phyloP scores from a whole-genome alignment of 345 rosid species.

The Melaleuca alternifolia region DNA sequence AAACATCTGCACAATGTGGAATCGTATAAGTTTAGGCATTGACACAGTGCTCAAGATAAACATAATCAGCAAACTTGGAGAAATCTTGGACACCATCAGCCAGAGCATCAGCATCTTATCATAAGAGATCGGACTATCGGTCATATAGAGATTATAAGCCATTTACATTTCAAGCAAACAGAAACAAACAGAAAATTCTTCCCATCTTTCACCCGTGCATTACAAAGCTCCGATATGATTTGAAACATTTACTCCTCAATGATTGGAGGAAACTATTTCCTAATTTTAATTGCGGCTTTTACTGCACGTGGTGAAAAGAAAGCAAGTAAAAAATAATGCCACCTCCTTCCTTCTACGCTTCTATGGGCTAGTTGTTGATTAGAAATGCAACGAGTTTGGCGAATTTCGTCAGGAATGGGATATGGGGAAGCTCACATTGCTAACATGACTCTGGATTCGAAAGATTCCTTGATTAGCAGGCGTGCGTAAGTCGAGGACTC shows the following conservation, averaged over 20 bases:
- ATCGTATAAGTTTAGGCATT: neutral
- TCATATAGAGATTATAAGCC: neutral
- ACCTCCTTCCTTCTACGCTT: neutral
- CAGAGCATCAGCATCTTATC: neutral
- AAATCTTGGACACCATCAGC: no score
- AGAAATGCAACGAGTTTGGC: neutral
- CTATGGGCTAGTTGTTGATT: neutral
- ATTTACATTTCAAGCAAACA: neutral
- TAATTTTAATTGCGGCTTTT: neutral
- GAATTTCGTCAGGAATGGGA: neutral
- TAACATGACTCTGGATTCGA: slow-evolving; percentile 47
- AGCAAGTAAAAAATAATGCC: neutral
- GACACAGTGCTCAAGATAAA: neutral
- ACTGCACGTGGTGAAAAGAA: neutral
- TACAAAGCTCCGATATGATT: neutral
- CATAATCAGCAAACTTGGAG: neutral
- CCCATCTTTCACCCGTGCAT: neutral
- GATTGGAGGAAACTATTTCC: neutral
- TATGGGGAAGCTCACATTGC: slow-evolving; percentile 19
- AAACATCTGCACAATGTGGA: slow-evolving; percentile 39
- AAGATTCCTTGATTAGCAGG: slow-evolving; percentile 81
- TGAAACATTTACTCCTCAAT: neutral
- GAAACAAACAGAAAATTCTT: neutral
- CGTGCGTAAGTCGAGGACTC: slow-evolving; percentile 72
- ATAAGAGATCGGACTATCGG: neutral